Evolutionary conservation across 73 alveolate genomes (phyloP).

Genomic region (Effrenium voratum): DNA sequence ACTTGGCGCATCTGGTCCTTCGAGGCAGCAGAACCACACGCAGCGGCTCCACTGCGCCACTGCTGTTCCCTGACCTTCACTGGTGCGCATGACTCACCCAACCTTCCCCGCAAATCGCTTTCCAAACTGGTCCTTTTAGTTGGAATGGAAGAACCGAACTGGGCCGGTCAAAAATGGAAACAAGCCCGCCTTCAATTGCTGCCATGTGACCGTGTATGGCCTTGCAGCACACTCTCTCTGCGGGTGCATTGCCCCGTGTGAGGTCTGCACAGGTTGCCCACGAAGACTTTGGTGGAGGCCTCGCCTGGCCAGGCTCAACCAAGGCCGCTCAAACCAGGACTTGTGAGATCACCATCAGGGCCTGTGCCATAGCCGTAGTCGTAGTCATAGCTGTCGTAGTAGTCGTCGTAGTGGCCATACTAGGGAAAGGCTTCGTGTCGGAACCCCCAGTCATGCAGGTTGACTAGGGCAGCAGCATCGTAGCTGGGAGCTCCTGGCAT

Average conservation of each 20-base stretch:
- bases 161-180: not conserved
- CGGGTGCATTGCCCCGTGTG: not conserved
- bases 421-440: no score
- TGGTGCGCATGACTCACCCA: not conserved
- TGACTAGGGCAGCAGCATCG: no score
- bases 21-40: no score
- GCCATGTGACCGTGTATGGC: slow-evolving; percentile 61
- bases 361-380: no score
- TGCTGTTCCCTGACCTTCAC: no score
- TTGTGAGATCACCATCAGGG: no score
- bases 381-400: no score
- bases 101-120: not conserved
- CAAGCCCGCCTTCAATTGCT: slow-evolving; percentile 41
- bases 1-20: slow-evolving; percentile 73
- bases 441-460: no score
- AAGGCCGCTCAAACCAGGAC: no score
- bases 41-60: no score
- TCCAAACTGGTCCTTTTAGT: not conserved
- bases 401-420: no score
- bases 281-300: slow-evolving; percentile 27
- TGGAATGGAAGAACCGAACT: not conserved
- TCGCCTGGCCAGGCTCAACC: not conserved
- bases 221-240: not conserved
- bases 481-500: no score
- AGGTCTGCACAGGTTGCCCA: slow-evolving; percentile 1